phyloP scores from a whole-genome alignment of 805 yeast species.

The Maudiozyma barnettii region DNA sequence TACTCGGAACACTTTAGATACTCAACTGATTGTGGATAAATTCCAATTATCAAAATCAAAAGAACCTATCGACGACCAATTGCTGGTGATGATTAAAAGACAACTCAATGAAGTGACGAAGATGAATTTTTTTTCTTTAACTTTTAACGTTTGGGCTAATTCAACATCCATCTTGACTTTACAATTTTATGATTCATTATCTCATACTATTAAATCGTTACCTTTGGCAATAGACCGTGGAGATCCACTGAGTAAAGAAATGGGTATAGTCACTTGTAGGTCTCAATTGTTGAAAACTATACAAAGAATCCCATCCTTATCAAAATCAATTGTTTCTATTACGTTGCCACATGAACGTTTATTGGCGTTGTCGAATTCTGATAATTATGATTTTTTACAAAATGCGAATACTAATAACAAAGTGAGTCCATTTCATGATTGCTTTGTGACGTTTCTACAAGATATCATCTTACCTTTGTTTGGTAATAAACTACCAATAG shows the following conservation, averaged over 20 bases:
- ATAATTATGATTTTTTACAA: no score
- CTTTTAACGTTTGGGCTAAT: conserved; percentile 4
- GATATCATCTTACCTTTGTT: conserved; percentile 7
- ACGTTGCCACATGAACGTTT: conserved; percentile 6
- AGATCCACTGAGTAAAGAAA: background rate
- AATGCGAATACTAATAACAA: no score
- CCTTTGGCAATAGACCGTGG: conserved; percentile 6
- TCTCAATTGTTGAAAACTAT: conserved; percentile 7
- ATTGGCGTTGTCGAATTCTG: background rate
- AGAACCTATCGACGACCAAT: background rate
- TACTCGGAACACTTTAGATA: conserved; percentile 7
- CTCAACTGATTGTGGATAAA: conserved; percentile 5
- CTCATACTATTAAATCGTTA: conserved; percentile 3
- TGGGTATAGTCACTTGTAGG: conserved; percentile 2
- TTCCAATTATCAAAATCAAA: background rate
- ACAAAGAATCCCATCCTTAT: conserved; percentile 3
- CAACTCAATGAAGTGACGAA: conserved; percentile 8
- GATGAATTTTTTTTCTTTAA: conserved; percentile 9
- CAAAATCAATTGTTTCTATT: conserved; percentile 8
- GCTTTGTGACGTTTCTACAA: conserved; percentile 6
- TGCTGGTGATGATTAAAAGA: conserved; percentile 2
- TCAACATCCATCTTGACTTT: conserved; percentile 7
- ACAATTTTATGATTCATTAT: conserved; percentile 8
- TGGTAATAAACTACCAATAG: background rate
- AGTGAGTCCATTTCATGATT: conserved; percentile 7